Conservation (phyloP, 2,329 filamentous ascomycete genomes). For the Colletotrichum sp. region DNA sequence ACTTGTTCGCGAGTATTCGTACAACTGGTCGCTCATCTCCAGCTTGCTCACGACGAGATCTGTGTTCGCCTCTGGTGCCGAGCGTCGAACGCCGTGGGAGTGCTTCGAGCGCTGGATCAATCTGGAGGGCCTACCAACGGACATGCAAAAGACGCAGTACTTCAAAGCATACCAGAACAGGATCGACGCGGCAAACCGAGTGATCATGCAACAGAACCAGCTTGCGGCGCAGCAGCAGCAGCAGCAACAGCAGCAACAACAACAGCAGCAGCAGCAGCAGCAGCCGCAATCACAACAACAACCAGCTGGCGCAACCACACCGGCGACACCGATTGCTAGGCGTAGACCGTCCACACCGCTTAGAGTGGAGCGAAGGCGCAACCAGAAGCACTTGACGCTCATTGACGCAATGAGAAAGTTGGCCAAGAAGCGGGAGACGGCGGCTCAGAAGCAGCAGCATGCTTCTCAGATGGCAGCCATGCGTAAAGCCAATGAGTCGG, state of each 20-base stretch:
- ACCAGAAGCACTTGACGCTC: slow-evolving; percentile 84
- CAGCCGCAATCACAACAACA: slow-evolving; percentile 57
- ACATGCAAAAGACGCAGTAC: slow-evolving; percentile 95
- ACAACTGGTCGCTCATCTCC: slow-evolving; percentile 97
- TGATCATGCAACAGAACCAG: slow-evolving; percentile 59
- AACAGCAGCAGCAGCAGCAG: slow-evolving; percentile 46
- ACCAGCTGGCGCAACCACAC: slow-evolving; percentile 36
- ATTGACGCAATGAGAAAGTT: slow-evolving; percentile 96
- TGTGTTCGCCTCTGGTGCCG: slow-evolving; percentile 81
- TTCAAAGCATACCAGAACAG: slow-evolving; percentile 76
- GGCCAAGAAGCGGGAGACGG: slow-evolving; percentile 90
- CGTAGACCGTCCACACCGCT: slow-evolving; percentile 80
- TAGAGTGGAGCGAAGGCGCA: slow-evolving; percentile 84
- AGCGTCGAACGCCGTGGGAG: slow-evolving; percentile 95
- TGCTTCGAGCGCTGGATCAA: slow-evolving; percentile 98
- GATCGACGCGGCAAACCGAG: slow-evolving; percentile 64
- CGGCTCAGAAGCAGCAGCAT: slow-evolving; percentile 87
- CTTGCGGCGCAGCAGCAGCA: slow-evolving; percentile 49
- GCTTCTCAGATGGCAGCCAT: slow-evolving; percentile 76
- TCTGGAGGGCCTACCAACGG: slow-evolving; percentile 86
- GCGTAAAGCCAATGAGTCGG: slow-evolving; percentile 77
- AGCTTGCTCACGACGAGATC: slow-evolving; percentile 78
- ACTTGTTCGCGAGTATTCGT: slow-evolving; percentile 89
- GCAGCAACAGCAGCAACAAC: slow-evolving; percentile 54
- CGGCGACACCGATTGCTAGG: slow-evolving; percentile 57